These are phyloP conservation scores for Cinchona pubescens DNA, from an alignment of 257 asterid species.

Conservation along the genomic window DNA sequence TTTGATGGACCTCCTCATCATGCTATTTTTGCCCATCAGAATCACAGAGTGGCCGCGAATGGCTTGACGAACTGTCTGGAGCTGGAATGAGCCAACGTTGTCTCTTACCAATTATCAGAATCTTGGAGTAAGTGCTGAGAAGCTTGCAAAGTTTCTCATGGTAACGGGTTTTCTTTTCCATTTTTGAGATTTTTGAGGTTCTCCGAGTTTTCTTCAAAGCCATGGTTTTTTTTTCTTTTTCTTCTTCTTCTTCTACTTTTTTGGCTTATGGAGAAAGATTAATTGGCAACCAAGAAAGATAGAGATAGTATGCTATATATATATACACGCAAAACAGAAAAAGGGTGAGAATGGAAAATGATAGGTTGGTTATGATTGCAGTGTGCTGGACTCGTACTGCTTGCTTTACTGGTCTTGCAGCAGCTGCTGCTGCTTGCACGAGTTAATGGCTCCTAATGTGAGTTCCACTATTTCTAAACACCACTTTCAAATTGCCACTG, in stretches of 20 bases:
- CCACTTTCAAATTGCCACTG: too few species aligned
- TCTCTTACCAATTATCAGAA: slow-evolving; percentile 28
- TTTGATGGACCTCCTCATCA: too few species aligned
- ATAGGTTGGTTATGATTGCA: not conserved
- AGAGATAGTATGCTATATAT: too few species aligned
- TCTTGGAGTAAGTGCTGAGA: slow-evolving; percentile 29
- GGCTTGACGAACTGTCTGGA: too few species aligned
- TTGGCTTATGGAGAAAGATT: too few species aligned
- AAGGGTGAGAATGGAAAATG: not conserved
- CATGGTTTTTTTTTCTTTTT: slow-evolving; percentile 7
- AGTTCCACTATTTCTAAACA: too few species aligned
- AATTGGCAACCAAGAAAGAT: not conserved
- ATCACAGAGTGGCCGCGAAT: too few species aligned
- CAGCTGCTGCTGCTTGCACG: too few species aligned
- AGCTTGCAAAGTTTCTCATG: slow-evolving; percentile 33
- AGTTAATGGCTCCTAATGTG: too few species aligned
- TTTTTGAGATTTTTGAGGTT: slow-evolving; percentile 16
- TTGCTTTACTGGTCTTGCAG: too few species aligned
- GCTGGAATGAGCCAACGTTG: slow-evolving; percentile 36
- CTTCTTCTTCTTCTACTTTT: too few species aligned
- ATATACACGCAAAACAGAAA: not conserved
- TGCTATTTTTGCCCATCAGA: too few species aligned
- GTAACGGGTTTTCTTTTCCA: slow-evolving; percentile 24
- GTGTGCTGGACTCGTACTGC: not conserved
- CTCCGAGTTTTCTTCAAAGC: slow-evolving; percentile 10